Evolutionary conservation across 805 yeast genomes (phyloP), one percentile per base, ranked within the genome.

Genomic region (Lachancea mirantina): DNA sequence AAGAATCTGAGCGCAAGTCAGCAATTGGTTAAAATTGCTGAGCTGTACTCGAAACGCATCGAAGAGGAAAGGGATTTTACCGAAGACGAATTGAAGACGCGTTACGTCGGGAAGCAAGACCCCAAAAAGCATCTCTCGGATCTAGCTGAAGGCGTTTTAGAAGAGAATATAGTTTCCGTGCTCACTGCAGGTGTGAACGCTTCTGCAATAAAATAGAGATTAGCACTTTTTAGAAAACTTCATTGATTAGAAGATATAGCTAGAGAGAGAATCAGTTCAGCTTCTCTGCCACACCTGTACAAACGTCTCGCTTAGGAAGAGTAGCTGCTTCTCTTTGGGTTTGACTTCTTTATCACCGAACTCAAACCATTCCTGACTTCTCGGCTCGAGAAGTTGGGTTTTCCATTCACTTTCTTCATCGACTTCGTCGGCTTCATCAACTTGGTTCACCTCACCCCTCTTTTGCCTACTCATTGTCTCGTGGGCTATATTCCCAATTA

Each of bases 81-180:
- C 28, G 94, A 83, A 50, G 95, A 84, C 24, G 92, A 88, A 59
- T 72, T 89, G 47, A 85, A 84, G 61, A 89, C 96, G 6, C 78
- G 98, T 56, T 94, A 89, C 53, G 96, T 92, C 22, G 99, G 99
- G 49, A 88, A 85, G 57, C 96, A 89, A 62, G 98, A 92, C 61
- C 99, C 99, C 25, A 92, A 94, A 76, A 92, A 89, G 66, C 99
- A 92, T 65, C 68, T 92, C 49, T 72, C 80, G 29, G 96, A 84
- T 42, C 83, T 94, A 1, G 94, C 95, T 8, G 94, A 84, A 45
- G 67, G 69, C 40, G 68, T 84, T 32, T 74, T 94, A 48, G 98
- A 92, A 60, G 92, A 84, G 33, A 94, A 92, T 55, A 78, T 92
- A 30, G 85, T 84, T 8, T 76, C 94, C 20, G 72, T 89, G 42